Evolutionary conservation across 805 yeast species (phyloP), one percentile per base, ranked within the genome.

Genomic region (Hanseniaspora singularis): DNA sequence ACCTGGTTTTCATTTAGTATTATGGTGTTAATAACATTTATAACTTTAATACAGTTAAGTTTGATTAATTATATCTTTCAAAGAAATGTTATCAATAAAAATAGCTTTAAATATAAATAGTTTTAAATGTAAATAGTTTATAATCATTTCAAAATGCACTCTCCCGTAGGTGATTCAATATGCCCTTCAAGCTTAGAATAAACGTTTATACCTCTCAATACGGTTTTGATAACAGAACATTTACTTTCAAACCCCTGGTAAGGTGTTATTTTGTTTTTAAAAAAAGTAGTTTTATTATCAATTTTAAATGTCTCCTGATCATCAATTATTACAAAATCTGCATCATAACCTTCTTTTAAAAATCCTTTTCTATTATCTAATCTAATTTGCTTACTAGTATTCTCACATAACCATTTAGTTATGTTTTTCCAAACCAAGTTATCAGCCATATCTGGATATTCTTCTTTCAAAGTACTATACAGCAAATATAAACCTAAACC

Each of bases 241-340:
- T 62, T 64, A 51, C 86, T 66, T 43, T 68, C 61, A 65, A 67
- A 68, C 4, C 94, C 94, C 56, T 84, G 71, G 59, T 85, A 89
- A 0, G 95, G 95, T 1, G 95, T 83, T 46, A 89, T 64, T 62
- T 87, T 88, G 68, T 88, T 89, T 55, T 85, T 87, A 69, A 83
- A 89, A 54, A 63, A 73, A 27, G 83, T 75, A 37, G 71, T 66
- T 18, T 68, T 68, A 57, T 81, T 79, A 3, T 64, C 62, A 28
- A 83, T 71, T 1, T 58, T 59, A 55, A 73, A 78, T 33, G 55
- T 56, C 5, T 67, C 66, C 11, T 68, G 68, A 6, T 84, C 76
- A 59, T 89, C 94, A 58, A 89, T 86, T 7, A 88, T 69, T 26
- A 81, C 77, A 52, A 88, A 76, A 62, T 88, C 97, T 0, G 96